phyloP scores from a whole-genome alignment of 2,329 filamentous ascomycete species.

The Pyricularia sp. region DNA sequence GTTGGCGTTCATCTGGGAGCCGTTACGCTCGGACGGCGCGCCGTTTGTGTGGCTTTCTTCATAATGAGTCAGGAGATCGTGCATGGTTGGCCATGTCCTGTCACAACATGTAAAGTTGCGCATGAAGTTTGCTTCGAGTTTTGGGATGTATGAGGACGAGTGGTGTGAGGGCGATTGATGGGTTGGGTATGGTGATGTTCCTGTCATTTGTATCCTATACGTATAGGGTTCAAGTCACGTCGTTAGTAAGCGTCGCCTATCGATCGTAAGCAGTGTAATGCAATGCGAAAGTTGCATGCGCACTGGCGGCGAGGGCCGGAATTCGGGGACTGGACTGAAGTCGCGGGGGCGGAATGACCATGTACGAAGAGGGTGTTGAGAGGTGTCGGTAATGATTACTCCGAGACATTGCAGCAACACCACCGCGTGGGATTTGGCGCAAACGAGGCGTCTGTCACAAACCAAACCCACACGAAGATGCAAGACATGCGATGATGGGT shows the following conservation, averaged over 20 bases:
- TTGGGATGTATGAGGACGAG: constrained; percentile 91
- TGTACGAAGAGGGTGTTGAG: not conserved
- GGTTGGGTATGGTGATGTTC: constrained; percentile 79
- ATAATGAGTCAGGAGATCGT: constrained; percentile 93
- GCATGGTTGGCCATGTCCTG: constrained; percentile 77
- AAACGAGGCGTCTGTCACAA: not conserved
- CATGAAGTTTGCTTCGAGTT: constrained; percentile 96
- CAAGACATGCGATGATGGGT: not conserved
- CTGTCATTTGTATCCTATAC: constrained; percentile 22
- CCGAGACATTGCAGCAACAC: not conserved
- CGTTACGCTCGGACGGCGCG: constrained; percentile 26
- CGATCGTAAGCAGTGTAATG: not conserved
- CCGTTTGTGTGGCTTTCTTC: constrained; percentile 78
- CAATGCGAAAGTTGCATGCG: not conserved
- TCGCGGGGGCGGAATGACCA: not conserved
- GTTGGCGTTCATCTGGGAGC: constrained; percentile 7
- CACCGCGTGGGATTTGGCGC: not conserved
- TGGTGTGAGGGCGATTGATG: constrained; percentile 92
- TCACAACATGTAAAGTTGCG: constrained; percentile 94
- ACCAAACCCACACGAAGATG: not conserved
- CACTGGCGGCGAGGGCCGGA: not conserved
- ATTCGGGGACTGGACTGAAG: not conserved
- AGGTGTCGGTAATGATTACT: not conserved
- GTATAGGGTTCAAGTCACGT: not conserved
- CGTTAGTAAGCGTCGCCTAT: not conserved